Conservation (phyloP, 768 basidiomycete species). For the Hydnomerulius pinastri region DNA sequence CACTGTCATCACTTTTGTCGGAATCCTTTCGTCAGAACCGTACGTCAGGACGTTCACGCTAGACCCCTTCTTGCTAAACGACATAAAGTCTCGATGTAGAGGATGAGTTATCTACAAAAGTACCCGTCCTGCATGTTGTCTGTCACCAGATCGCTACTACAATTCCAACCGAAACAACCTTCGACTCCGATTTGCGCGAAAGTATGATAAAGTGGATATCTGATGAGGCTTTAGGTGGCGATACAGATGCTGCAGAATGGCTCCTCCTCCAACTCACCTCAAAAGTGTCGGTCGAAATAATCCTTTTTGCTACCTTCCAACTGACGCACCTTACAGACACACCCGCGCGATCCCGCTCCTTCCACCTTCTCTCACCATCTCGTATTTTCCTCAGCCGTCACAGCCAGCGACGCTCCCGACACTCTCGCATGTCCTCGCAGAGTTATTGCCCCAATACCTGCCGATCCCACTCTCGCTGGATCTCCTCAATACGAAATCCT, state of each 20-base stretch:
- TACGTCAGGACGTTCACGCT: constrained; percentile 37
- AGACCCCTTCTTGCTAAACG: too few species aligned
- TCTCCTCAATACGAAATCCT: constrained; percentile 56
- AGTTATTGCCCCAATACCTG: constrained; percentile 58
- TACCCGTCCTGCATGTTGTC: constrained; percentile 72
- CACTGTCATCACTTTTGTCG: constrained; percentile 68
- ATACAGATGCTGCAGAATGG: constrained; percentile 73
- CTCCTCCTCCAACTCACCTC: constrained; percentile 60
- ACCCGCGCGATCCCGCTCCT: constrained; percentile 66
- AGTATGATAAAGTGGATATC: constrained; percentile 77
- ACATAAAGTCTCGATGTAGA: constrained; percentile 45
- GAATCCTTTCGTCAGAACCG: constrained; percentile 69
- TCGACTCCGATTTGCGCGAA: constrained; percentile 37
- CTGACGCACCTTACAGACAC: constrained; percentile 45
- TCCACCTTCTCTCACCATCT: constrained; percentile 65
- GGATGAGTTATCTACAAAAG: constrained; percentile 35
- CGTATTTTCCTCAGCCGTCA: constrained; percentile 56
- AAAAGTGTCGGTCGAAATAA: constrained; percentile 54
- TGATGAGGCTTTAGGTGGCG: constrained; percentile 65
- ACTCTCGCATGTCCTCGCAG: constrained; percentile 54
- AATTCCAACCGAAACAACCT: constrained; percentile 1
- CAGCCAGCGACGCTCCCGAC: constrained; percentile 39
- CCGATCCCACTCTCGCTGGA: constrained; percentile 63
- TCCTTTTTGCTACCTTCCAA: constrained; percentile 3
- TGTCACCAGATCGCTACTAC: constrained; percentile 35